Percentiles rank a stretch among this genome's conserved stretches.
Evolutionary conservation across 2,329 filamentous ascomycete species (phyloP).

Genomic region (Diaporthe longicolla): DNA sequence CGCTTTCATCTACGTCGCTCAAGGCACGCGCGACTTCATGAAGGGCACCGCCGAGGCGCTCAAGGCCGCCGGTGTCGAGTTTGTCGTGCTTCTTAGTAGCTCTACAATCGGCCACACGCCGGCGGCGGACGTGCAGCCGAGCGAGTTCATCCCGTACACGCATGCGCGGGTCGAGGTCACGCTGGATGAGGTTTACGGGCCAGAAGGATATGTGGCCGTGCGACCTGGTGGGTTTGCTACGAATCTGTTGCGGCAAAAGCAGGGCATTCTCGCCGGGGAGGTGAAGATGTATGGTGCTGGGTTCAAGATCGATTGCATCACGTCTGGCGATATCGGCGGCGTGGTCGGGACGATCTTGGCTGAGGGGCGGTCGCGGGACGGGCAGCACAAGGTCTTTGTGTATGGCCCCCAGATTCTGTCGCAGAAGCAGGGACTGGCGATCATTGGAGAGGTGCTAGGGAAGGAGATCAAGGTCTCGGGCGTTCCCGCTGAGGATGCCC

Average conservation of each 20-base stretch:
- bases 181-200: slow-evolving; percentile 57
- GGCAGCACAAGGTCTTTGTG: slow-evolving; percentile 52
- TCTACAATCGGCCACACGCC: slow-evolving; percentile 51
- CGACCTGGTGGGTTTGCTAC: slow-evolving; percentile 61
- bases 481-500: slow-evolving; percentile 27
- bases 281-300: slow-evolving; percentile 52
- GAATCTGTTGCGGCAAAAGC: slow-evolving; percentile 53
- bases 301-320: slow-evolving; percentile 55
- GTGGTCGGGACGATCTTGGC: slow-evolving; percentile 57
- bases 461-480: slow-evolving; percentile 47
- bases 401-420: slow-evolving; percentile 55
- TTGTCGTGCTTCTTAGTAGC: slow-evolving; percentile 60
- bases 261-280: slow-evolving; percentile 50
- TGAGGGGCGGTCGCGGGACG: slow-evolving; percentile 48
- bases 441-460: slow-evolving; percentile 51
- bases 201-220: slow-evolving; percentile 54
- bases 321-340: slow-evolving; percentile 60
- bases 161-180: slow-evolving; percentile 61
- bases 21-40: slow-evolving; percentile 56
- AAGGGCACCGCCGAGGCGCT: slow-evolving; percentile 57
- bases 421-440: slow-evolving; percentile 48
- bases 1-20: slow-evolving; percentile 63
- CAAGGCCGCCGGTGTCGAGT: slow-evolving; percentile 59
- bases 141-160: slow-evolving; percentile 53
- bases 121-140: slow-evolving; percentile 46